Evolutionary conservation across 208 protist genomes (phyloP).

Genomic region (Trichomonas vaginalis): DNA sequence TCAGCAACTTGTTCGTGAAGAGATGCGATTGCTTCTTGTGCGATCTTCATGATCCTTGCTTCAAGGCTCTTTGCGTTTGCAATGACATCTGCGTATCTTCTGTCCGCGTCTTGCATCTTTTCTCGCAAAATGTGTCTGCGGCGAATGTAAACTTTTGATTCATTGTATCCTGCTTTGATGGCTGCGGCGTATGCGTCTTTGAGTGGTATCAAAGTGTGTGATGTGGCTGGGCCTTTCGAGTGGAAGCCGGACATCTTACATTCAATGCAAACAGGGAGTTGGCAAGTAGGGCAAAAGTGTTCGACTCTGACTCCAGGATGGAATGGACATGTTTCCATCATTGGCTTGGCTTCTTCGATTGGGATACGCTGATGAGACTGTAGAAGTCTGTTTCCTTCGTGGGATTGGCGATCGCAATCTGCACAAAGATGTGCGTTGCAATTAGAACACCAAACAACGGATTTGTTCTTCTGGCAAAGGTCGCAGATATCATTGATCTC

Average conservation of each 20-base stretch:
- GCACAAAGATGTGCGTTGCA: background rate
- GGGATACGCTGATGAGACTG: background rate
- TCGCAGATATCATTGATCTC: background rate
- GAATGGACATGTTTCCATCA: background rate
- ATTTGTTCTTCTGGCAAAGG: background rate
- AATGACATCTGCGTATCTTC: background rate
- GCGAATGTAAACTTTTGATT: background rate
- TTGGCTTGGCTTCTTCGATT: background rate
- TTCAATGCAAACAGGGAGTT: background rate
- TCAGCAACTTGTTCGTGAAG: background rate
- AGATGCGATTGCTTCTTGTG: background rate
- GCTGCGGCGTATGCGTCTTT: background rate
- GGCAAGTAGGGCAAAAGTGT: background rate
- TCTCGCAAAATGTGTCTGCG: background rate
- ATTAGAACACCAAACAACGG: background rate
- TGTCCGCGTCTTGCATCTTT: background rate
- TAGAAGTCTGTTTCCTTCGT: background rate
- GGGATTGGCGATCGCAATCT: background rate
- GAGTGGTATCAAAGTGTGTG: background rate
- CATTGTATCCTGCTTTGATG: background rate
- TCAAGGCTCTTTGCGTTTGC: background rate
- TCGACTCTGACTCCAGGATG: background rate
- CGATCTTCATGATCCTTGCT: background rate
- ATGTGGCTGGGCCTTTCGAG: background rate
- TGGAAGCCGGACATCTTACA: conserved; percentile 4